Evolutionary conservation across 1,284 basidiomycete species (phyloP).

Genomic region (Calocybe gambosa): DNA sequence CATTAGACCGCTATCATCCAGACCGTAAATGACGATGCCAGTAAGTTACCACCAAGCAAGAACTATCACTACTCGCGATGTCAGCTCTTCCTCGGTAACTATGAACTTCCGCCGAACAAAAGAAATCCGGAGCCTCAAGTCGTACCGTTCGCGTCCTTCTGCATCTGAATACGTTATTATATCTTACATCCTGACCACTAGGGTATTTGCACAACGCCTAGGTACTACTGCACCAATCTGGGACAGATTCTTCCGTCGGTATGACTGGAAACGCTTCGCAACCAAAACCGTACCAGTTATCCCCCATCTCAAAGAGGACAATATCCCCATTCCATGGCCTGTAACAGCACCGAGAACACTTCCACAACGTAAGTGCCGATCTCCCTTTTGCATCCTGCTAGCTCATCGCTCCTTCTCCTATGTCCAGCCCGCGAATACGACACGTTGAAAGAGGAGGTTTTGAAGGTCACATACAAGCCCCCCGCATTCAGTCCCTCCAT

Average conservation of each 20-base stretch:
- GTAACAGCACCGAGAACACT: conserved; percentile 35
- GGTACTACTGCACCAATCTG: conserved; percentile 54
- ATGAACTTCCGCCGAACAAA: conserved; percentile 46
- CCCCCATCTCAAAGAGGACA: conserved; percentile 37
- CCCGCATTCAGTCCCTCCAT: conserved; percentile 41
- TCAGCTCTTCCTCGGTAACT: conserved; percentile 66
- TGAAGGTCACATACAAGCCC: conserved; percentile 60
- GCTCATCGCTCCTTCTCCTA: conserved; percentile 6
- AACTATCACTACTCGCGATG: conserved; percentile 73
- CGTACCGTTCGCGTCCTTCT: conserved; percentile 38
- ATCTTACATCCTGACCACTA: conserved; percentile 22
- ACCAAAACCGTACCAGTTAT: conserved; percentile 55
- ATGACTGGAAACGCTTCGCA: conserved; percentile 63
- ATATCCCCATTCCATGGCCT: conserved; percentile 64
- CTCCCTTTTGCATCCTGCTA: background rate
- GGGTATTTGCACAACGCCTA: conserved; percentile 71
- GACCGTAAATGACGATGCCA: conserved; percentile 23
- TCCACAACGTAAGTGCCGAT: conserved; percentile 40
- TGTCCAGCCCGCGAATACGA: conserved; percentile 50
- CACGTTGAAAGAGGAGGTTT: conserved; percentile 49
- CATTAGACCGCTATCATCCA: conserved; percentile 10
- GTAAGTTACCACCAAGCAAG: conserved; percentile 28
- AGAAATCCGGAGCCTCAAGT: conserved; percentile 34
- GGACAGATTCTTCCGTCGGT: conserved; percentile 44
- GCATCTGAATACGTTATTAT: background rate